Evolutionary conservation across 495 filamentous ascomycete genomes (phyloP).

Genomic region (Emericellopsis terricola): DNA sequence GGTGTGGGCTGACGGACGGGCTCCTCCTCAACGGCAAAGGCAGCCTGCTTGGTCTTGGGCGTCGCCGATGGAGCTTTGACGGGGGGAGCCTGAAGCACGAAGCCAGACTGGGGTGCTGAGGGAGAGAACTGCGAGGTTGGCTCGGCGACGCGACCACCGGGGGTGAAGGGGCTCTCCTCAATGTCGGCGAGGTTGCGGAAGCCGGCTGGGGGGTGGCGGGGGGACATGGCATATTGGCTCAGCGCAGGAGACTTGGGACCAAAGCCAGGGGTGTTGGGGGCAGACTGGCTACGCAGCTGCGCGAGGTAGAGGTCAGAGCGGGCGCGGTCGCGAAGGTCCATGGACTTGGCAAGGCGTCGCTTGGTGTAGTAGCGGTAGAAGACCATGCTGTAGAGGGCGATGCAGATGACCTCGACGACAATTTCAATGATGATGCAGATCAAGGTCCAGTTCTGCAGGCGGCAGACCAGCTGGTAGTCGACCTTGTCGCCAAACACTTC

Average conservation of each 20-base stretch:
- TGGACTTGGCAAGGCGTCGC: slow-evolving; percentile 80
- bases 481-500: slow-evolving; percentile 59
- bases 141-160: slow-evolving; percentile 19
- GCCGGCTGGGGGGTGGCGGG: slow-evolving; percentile 31
- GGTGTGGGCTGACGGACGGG: slow-evolving; percentile 8
- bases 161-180: slow-evolving; percentile 31
- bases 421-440: slow-evolving; percentile 97
- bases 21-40: slow-evolving; percentile 25
- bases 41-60: slow-evolving; percentile 42
- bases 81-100: slow-evolving; percentile 74
- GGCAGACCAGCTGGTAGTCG: slow-evolving; percentile 84
- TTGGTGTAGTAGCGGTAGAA: slow-evolving; percentile 97
- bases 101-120: slow-evolving; percentile 27
- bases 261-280: slow-evolving; percentile 74
- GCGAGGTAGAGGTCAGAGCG: slow-evolving; percentile 90
- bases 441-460: slow-evolving; percentile 86
- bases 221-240: slow-evolving; percentile 31
- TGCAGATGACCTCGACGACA: slow-evolving; percentile 78
- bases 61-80: slow-evolving; percentile 55
- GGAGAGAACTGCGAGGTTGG: slow-evolving; percentile 25
- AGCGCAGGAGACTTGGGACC: slow-evolving; percentile 41
- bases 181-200: slow-evolving; percentile 30
- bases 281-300: slow-evolving; percentile 79
- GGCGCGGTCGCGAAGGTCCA: slow-evolving; percentile 88
- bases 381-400: slow-evolving; percentile 79